These are phyloP conservation scores for Jacaranda copaia DNA, from an alignment of 257 asterid species.

Conservation along the genomic window DNA sequence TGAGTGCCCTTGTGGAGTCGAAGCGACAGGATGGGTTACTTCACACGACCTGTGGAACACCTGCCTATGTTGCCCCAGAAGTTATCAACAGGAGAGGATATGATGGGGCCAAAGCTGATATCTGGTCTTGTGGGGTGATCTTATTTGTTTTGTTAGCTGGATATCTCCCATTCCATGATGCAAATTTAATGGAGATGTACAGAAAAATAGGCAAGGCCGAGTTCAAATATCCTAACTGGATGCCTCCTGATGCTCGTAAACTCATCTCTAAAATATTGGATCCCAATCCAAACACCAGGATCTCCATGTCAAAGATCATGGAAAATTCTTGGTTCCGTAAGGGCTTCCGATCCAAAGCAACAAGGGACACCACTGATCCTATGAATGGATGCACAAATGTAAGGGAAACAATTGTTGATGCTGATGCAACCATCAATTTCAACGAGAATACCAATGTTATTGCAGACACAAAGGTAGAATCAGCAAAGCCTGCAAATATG, in stretches of 20 bases:
- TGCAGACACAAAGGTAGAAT: constrained; percentile 39
- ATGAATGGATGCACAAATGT: constrained; percentile 2
- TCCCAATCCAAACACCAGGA: constrained; percentile 73
- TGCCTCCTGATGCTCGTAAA: constrained; percentile 64
- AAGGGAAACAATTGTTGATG: constrained; percentile 24
- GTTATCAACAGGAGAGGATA: constrained; percentile 77
- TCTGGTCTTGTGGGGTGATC: constrained; percentile 89
- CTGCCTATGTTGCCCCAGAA: constrained; percentile 90
- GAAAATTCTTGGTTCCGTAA: constrained; percentile 66
- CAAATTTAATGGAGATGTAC: constrained; percentile 83
- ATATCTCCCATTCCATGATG: constrained; percentile 38
- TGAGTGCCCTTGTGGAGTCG: constrained; percentile 62
- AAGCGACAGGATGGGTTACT: constrained; percentile 68
- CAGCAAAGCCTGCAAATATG: constrained; percentile 50
- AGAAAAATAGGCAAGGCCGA: constrained; percentile 70
- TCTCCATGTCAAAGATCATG: constrained; percentile 70
- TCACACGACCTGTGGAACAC: constrained; percentile 68
- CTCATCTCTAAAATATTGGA: constrained; percentile 70
- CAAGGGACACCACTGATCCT: not conserved
- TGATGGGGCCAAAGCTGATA: constrained; percentile 80
- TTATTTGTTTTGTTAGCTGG: constrained; percentile 59
- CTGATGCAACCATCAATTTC: constrained; percentile 32
- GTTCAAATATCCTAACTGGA: constrained; percentile 72
- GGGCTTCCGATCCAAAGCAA: constrained; percentile 44
- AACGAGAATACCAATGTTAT: not conserved